Conservation (phyloP, 192 early-diverging fungal species). For the Gaertneriomyces sp. region DNA sequence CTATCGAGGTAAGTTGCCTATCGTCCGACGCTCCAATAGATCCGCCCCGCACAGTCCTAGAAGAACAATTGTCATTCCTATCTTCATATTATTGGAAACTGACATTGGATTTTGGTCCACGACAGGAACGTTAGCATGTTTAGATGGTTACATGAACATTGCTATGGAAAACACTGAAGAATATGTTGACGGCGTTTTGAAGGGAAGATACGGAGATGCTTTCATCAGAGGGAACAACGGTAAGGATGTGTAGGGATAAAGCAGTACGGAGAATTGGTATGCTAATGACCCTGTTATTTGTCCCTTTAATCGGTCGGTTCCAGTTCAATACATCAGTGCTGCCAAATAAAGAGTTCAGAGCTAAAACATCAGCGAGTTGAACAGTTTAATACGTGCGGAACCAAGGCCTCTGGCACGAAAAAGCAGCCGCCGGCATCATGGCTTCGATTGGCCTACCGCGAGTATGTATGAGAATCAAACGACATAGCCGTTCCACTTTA, state of each 20-base stretch:
- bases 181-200: constrained; percentile 89
- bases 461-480: too few relatives aligned
- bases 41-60: neutral
- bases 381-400: too few relatives aligned
- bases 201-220: constrained; percentile 89
- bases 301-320: neutral
- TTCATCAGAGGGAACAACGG: constrained; percentile 98
- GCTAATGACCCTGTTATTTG: neutral
- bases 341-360: constrained; percentile 8
- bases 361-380: too few relatives aligned
- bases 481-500: too few relatives aligned
- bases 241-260: constrained; percentile 28
- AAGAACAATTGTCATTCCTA: too few relatives aligned
- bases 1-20: constrained; percentile 71
- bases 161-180: constrained; percentile 94
- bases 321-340: constrained; percentile 29
- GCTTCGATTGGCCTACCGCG: too few relatives aligned
- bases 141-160: constrained; percentile 94
- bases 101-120: neutral
- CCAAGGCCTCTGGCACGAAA: too few relatives aligned
- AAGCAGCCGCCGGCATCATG: too few relatives aligned
- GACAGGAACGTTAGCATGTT: constrained; percentile 77
- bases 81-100: too few relatives aligned
- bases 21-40: neutral
- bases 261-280: too few relatives aligned